Conservation (phyloP, 2,329 filamentous ascomycete genomes). For the Fusarium abutilonis region DNA sequence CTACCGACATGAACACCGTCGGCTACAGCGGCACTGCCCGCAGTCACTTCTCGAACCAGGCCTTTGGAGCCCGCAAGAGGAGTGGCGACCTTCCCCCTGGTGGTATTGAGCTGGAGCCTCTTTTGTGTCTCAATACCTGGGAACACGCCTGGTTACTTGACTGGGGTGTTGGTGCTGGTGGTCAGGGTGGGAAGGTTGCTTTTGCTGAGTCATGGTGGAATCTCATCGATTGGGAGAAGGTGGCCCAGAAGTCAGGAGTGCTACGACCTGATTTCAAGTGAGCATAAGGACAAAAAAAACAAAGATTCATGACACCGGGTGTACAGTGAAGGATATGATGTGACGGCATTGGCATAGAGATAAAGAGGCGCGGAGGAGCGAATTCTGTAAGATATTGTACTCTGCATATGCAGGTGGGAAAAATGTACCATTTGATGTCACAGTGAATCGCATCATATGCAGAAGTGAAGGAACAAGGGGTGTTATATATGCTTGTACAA, state of each 20-base stretch:
- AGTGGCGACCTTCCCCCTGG: constrained; percentile 64
- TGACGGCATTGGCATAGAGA: constrained; percentile 31
- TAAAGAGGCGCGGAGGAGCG: constrained; percentile 25
- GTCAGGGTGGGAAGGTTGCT: constrained; percentile 75
- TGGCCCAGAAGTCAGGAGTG: constrained; percentile 58
- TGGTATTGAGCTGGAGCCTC: constrained; percentile 74
- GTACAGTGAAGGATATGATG: constrained; percentile 26
- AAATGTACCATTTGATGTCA: constrained; percentile 46
- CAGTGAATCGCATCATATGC: constrained; percentile 4
- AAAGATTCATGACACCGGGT: constrained; percentile 2
- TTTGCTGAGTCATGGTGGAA: constrained; percentile 90
- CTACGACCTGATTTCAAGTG: constrained; percentile 50
- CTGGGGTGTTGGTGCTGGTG: constrained; percentile 69
- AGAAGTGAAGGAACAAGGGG: neutral
- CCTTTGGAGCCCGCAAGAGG: constrained; percentile 45
- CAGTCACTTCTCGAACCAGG: constrained; percentile 54
- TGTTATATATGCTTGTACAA: neutral
- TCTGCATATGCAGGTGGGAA: constrained; percentile 46
- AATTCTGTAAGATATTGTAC: constrained; percentile 48
- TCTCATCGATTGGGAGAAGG: constrained; percentile 83
- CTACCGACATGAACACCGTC: constrained; percentile 74
- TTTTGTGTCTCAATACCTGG: constrained; percentile 96
- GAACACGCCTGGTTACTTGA: constrained; percentile 92
- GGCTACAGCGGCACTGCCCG: constrained; percentile 53
- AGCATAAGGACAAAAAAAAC: constrained; percentile 15